Evolutionary conservation across 73 alveolate genomes (phyloP).

Genomic region (Loxodes magnus): DNA sequence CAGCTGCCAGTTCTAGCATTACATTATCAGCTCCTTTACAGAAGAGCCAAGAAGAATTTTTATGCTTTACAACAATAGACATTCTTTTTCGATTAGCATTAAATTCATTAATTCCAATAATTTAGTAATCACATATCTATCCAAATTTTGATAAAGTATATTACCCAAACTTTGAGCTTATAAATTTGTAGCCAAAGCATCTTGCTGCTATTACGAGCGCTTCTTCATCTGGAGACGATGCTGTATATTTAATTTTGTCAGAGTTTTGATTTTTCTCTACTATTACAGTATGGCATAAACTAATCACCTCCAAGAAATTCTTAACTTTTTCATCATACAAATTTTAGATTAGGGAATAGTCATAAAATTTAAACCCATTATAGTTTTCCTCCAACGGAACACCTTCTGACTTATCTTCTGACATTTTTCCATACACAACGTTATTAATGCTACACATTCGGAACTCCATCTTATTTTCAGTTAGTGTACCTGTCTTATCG

Average conservation of each 20-base stretch:
- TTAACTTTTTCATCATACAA: no score
- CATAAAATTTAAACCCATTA: no score
- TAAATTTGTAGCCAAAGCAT: slow-evolving; percentile 19
- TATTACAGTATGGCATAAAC: slow-evolving; percentile 68
- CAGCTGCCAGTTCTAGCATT: slow-evolving; percentile 17
- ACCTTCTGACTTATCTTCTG: no score
- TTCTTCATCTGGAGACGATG: slow-evolving; percentile 81
- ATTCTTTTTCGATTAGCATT: slow-evolving; percentile 78
- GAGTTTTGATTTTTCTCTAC: slow-evolving; percentile 24
- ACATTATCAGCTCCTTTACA: slow-evolving; percentile 71
- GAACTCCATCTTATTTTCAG: slow-evolving; percentile 53
- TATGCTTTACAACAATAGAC: slow-evolving; percentile 53
- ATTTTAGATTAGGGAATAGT: no score
- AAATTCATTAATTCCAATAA: slow-evolving; percentile 68
- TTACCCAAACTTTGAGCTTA: background rate
- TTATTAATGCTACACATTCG: slow-evolving; percentile 11
- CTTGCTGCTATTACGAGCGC: slow-evolving; percentile 71
- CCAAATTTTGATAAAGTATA: slow-evolving; percentile 2
- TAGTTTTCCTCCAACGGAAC: no score
- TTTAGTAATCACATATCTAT: slow-evolving; percentile 30
- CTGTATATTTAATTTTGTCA: slow-evolving; percentile 41
- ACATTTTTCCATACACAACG: background rate
- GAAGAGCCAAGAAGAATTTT: slow-evolving; percentile 8
- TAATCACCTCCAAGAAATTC: no score
- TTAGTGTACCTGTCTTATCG: slow-evolving; percentile 60